Evolutionary conservation across 129 eudicot genomes (phyloP).

Genomic region (Flaveria robusta): DNA sequence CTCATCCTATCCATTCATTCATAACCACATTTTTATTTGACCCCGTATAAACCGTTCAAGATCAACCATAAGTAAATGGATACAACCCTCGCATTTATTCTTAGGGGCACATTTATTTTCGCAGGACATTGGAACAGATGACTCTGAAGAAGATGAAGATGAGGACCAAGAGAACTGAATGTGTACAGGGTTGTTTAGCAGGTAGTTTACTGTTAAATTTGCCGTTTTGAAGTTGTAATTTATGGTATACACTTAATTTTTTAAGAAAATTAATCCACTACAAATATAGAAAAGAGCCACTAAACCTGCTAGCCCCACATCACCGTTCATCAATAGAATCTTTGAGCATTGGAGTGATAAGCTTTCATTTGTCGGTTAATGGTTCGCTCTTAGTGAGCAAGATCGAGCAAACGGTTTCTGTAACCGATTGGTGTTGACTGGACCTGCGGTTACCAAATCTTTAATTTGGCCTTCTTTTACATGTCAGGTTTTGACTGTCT

Average conservation of each 20-base stretch:
- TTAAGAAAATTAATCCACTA: neutral
- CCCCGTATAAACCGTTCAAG: neutral
- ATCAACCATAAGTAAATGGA: too few relatives aligned
- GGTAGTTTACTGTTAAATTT: slow-evolving; percentile 21
- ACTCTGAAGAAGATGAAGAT: slow-evolving; percentile 44
- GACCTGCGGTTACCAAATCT: too few relatives aligned
- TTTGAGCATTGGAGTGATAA: neutral
- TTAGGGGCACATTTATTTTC: neutral
- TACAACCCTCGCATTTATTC: too few relatives aligned
- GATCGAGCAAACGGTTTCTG: too few relatives aligned
- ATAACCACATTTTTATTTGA: too few relatives aligned
- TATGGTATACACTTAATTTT: neutral
- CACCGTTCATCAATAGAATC: neutral
- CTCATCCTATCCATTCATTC: neutral
- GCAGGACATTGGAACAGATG: slow-evolving; percentile 68
- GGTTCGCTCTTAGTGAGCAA: neutral
- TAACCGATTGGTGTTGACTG: too few relatives aligned
- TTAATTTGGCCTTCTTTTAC: too few relatives aligned
- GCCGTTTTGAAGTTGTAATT: slow-evolving; percentile 8
- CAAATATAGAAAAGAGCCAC: neutral
- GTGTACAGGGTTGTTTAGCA: slow-evolving; percentile 7
- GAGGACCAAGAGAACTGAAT: slow-evolving; percentile 19
- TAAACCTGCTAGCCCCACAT: neutral
- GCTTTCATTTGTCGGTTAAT: neutral
- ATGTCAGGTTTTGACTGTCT: too few relatives aligned